A percentile compares a stretch with the other conserved stretches of the same genome.
Evolutionary conservation across 177 flowering plant species (phyloP).

Genomic region (Vitis hybrid): DNA sequence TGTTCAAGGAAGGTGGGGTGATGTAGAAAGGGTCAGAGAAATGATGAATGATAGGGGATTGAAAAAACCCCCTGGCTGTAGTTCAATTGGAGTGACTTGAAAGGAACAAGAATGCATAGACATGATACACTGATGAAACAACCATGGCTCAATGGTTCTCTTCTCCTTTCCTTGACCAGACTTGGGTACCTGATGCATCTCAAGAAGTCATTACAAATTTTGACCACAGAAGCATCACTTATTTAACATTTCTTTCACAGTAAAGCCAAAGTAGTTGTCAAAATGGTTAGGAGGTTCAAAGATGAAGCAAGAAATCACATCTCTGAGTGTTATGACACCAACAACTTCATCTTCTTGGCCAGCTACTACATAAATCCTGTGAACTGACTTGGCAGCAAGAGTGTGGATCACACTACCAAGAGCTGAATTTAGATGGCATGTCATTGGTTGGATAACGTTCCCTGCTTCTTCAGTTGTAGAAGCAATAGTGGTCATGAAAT

Average conservation of each 20-base stretch:
- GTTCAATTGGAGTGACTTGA: conserved; percentile 34
- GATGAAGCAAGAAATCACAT: conserved; percentile 91
- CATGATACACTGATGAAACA: neutral
- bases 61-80: conserved; percentile 49
- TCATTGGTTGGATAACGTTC: conserved; percentile 53
- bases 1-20: conserved; percentile 53
- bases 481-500: conserved; percentile 55
- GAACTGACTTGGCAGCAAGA: conserved; percentile 67
- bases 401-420: conserved; percentile 66
- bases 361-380: conserved; percentile 69
- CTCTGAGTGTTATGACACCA: conserved; percentile 87
- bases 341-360: conserved; percentile 41
- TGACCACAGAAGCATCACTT: conserved; percentile 22
- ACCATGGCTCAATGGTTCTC: neutral
- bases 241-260: conserved; percentile 49
- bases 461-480: conserved; percentile 40
- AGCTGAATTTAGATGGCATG: conserved; percentile 58
- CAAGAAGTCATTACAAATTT: conserved; percentile 3
- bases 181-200: neutral
- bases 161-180: neutral
- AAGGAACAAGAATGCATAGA: neutral
- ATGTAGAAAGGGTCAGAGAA: conserved; percentile 54
- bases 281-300: conserved; percentile 75
- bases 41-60: conserved; percentile 41
- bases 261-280: conserved; percentile 47